A percentile compares a stretch with the other conserved stretches of the same genome.
phyloP scores from a whole-genome alignment of 768 basidiomycete species.

The Boletellus sp. region DNA sequence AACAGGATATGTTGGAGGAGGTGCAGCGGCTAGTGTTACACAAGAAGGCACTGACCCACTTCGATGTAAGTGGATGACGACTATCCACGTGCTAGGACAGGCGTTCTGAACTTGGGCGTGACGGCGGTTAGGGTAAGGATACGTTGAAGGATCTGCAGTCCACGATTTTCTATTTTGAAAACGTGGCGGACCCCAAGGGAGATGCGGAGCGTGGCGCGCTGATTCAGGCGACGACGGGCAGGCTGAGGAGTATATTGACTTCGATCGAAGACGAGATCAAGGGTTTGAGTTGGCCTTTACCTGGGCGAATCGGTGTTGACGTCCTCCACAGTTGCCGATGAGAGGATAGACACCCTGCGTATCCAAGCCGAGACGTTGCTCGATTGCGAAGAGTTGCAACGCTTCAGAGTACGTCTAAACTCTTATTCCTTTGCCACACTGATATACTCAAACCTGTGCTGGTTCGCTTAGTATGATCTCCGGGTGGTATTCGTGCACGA shows the following conservation, averaged over 20 bases:
- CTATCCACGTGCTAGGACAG: neutral
- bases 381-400: constrained; percentile 62
- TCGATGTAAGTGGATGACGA: constrained; percentile 46
- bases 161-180: constrained; percentile 67
- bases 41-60: constrained; percentile 46
- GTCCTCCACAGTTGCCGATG: constrained; percentile 47
- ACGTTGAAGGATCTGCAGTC: constrained; percentile 58
- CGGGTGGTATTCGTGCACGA: constrained; percentile 76
- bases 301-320: neutral
- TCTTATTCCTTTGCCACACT: neutral
- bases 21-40: constrained; percentile 44
- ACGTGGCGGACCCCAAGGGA: constrained; percentile 49
- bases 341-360: constrained; percentile 43
- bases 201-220: constrained; percentile 44
- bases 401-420: constrained; percentile 45
- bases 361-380: constrained; percentile 44
- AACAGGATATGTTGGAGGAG: constrained; percentile 42
- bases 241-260: constrained; percentile 51
- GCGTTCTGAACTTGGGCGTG: neutral
- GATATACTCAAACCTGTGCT: neutral
- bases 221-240: constrained; percentile 43
- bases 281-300: constrained; percentile 34
- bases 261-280: constrained; percentile 52
- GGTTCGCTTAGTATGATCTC: constrained; percentile 66
- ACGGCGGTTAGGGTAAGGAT: constrained; percentile 51